Evolutionary conservation across 208 protist genomes (phyloP).

Genomic region (Crithidia mellificae): DNA sequence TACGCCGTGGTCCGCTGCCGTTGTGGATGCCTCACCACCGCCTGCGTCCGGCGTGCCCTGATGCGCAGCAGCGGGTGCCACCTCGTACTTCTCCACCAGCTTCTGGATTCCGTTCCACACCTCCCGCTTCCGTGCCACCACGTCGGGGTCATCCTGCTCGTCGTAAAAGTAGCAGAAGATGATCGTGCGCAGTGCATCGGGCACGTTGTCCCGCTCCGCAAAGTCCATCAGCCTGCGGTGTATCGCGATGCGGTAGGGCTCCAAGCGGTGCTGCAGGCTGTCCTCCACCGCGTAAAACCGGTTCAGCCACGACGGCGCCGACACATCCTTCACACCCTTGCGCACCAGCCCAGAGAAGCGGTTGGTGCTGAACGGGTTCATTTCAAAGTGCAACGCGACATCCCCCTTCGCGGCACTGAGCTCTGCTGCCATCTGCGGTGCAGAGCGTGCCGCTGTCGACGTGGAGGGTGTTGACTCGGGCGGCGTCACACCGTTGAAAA

Average conservation of each 20-base stretch:
- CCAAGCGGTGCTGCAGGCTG: background rate
- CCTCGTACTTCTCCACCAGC: constrained; percentile 22
- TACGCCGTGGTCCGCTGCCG: background rate
- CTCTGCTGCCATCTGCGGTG: background rate
- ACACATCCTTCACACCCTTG: constrained; percentile 37
- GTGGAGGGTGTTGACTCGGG: background rate
- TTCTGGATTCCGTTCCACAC: constrained; percentile 5
- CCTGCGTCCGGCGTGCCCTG: background rate
- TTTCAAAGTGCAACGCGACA: constrained; percentile 29
- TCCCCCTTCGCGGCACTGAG: constrained; percentile 3
- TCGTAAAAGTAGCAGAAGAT: constrained; percentile 76
- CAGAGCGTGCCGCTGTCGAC: background rate
- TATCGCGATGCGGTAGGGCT: constrained; percentile 18
- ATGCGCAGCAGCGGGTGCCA: background rate
- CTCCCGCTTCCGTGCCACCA: constrained; percentile 6
- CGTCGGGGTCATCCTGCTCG: constrained; percentile 43
- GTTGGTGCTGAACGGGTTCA: constrained; percentile 66
- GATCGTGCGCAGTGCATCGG: constrained; percentile 45
- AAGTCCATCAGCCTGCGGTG: constrained; percentile 38
- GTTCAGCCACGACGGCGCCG: constrained; percentile 32
- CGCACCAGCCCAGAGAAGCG: constrained; percentile 57
- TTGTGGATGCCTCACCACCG: background rate
- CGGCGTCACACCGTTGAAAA: constrained; percentile 58
- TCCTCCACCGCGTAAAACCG: constrained; percentile 43
- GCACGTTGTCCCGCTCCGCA: constrained; percentile 54